Percentiles rank a stretch among this genome's conserved stretches.
These are phyloP conservation scores for Tolypocladium pustulatum DNA, from an alignment of 2,329 filamentous ascomycete species.

Conservation along the genomic window DNA sequence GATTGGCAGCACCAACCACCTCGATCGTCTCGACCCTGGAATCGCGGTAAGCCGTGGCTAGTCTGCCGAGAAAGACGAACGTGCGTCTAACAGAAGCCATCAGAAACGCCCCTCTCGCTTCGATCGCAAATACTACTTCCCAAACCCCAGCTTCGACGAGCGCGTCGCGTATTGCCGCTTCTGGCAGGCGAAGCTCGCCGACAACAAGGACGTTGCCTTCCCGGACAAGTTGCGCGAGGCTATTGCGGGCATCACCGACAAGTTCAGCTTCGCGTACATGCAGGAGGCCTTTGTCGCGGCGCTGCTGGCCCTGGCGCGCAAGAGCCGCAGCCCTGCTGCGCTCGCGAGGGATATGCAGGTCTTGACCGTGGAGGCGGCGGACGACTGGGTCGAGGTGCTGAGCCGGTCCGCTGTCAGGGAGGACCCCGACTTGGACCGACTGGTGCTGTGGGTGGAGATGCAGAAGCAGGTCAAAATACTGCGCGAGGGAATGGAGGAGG, in stretches of 20 bases:
- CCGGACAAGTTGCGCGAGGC: conserved; percentile 44
- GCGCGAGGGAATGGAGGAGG: conserved; percentile 45
- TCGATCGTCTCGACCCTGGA: conserved; percentile 57
- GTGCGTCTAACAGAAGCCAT: neutral
- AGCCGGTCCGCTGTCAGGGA: conserved; percentile 17
- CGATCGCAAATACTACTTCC: conserved; percentile 57
- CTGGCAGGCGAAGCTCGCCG: conserved; percentile 47
- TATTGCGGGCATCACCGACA: conserved; percentile 51
- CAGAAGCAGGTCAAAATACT: conserved; percentile 52
- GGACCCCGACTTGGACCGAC: conserved; percentile 31
- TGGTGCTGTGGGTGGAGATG: conserved; percentile 50
- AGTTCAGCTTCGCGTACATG: conserved; percentile 61
- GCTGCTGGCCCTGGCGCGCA: conserved; percentile 46
- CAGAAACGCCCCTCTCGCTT: conserved; percentile 55
- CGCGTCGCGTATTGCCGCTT: conserved; percentile 49
- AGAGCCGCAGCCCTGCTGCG: neutral
- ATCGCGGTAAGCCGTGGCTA: conserved; percentile 33
- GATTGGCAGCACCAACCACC: conserved; percentile 54
- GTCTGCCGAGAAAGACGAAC: neutral
- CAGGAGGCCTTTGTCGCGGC: conserved; percentile 59
- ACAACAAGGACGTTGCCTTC: conserved; percentile 49
- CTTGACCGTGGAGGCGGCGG: conserved; percentile 18
- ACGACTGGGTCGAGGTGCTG: conserved; percentile 26
- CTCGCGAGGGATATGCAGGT: neutral
- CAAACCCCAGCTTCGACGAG: conserved; percentile 43